Evolutionary conservation across 2,329 filamentous ascomycete genomes (phyloP).

Genomic region (Alternaria incomplexa): DNA sequence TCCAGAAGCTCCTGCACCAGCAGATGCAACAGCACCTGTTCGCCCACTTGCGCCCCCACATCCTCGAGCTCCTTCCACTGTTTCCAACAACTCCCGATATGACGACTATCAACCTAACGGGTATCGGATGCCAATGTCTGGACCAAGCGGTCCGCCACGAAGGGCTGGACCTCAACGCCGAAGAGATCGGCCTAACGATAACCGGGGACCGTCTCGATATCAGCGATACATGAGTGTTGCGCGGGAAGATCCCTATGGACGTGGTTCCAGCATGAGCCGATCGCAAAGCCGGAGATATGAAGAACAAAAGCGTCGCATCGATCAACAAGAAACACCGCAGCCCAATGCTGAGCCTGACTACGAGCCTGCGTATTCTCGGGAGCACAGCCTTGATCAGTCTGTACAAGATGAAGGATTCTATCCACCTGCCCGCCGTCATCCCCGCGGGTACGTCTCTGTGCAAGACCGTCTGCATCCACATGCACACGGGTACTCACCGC

Average conservation of each 20-base stretch:
- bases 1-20: slow-evolving; percentile 19
- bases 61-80: slow-evolving; percentile 34
- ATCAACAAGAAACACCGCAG: slow-evolving; percentile 46
- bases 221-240: slow-evolving; percentile 45
- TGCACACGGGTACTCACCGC: slow-evolving; percentile 32
- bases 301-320: slow-evolving; percentile 43
- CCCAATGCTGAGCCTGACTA: slow-evolving; percentile 37
- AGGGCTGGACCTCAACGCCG: slow-evolving; percentile 39
- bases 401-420: slow-evolving; percentile 36
- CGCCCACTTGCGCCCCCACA: slow-evolving; percentile 26
- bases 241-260: slow-evolving; percentile 44
- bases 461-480: slow-evolving; percentile 37
- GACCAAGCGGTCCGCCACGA: slow-evolving; percentile 28
- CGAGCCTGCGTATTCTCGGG: slow-evolving; percentile 38
- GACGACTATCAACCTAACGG: slow-evolving; percentile 32
- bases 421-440: slow-evolving; percentile 22
- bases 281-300: slow-evolving; percentile 46
- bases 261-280: slow-evolving; percentile 43
- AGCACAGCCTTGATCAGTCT: slow-evolving; percentile 40
- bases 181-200: slow-evolving; percentile 40
- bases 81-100: slow-evolving; percentile 43
- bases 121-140: slow-evolving; percentile 35
- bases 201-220: slow-evolving; percentile 43
- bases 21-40: slow-evolving; percentile 19
- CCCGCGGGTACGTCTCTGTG: slow-evolving; percentile 43